Evolutionary conservation across 2,329 filamentous ascomycete genomes (phyloP), one percentile per base, ranked within the genome.

Genomic region (Emericellopsis cladophorae): DNA sequence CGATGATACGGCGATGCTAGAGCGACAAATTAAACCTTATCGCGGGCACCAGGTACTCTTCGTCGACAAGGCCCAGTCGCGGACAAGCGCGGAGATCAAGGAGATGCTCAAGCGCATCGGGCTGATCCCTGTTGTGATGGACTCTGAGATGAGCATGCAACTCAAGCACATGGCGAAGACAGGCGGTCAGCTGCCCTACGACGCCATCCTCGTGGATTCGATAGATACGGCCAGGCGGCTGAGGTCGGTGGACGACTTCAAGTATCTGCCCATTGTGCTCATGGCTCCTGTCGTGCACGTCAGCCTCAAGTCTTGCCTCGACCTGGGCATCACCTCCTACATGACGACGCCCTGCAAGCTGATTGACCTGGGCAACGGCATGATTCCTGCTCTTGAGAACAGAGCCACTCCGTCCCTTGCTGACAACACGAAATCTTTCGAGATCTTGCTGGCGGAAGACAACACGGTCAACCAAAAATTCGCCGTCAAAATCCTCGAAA

Each of bases 271-370:
- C 3, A 89, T 98, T 48, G 90, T 98, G 35, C 76, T 96, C 45
- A 66, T 96, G 36, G 92, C 88, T 36, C 88, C 90, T 0, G 70
- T 87, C 31, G 88, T 96, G 11, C 85, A 89, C 45, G 87, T 96
- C 49, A 93, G 81, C 59, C 72, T 98, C 51, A 95, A 95, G 66
- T 92, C 87, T 4, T 92, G 90, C 44, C 67, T 96, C 44, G 92
- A 96, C 58, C 74, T 96, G 48, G 90, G 92, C 47, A 95, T 98
- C 50, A 93, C 89, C n/a, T 95, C 89, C 39, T 96, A 95, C 62
- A 95, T 96, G 88, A 96, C 92, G 2, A 95, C 88, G 14, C 92
- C 92, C 8, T 96, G 92, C 63, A 76, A 90, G 54, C 78, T 90
- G 5, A 94, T 95, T 47, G 92, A 98, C 59, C 68, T 98, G 44